Base-by-base conservation (phyloP, 352 stramenopile species). In the Aphanomyces euteiches region DNA sequence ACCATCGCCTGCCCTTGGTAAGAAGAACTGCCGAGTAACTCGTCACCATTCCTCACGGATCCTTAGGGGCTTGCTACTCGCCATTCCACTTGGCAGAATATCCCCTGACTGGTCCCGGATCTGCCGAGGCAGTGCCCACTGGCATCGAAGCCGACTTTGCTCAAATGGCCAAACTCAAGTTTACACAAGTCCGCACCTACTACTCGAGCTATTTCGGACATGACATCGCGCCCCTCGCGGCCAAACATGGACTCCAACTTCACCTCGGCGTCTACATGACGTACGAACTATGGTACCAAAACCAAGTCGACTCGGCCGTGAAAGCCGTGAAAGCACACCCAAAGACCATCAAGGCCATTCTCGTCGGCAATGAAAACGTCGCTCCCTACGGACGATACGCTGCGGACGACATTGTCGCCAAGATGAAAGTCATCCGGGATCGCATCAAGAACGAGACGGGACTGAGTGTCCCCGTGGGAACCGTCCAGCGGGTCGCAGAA, bases 231-330 rank as follows among this genome's bases (percentile, higher is more conserved):
- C 37, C 57, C 38, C 48, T 66, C 39, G 57, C 38, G 2, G 57
- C 57, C 10, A 34, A 48, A 53, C 37, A 66, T 19, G 7, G 15
- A 4, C 7, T 66, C 12, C 57, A 40, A 41, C 57, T 66, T 41
- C 82, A 84, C 58, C 66, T 88, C 4, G 79, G 80, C 21, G 75
- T 88, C 8, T 85, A 81, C 71, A 76, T 87, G 69, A 86, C 79
- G 15, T 63, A 63, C 5, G 76, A 88, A 34, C 63, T 54, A 3
- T 87, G 78, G 80, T 74, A 84, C n/a, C 40, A 73, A 19, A 60
- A 70, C 48, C 74, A 90, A 72, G 75, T 80, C 47, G 73, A 79
- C 67, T 65, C 73, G 4, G 82, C 79, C 7, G 67, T 84, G 8
- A 67, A 77, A 15, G 80, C 79, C 7, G 79, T 82, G 21, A 72